A percentile compares a stretch with the other conserved stretches of the same genome.
These are phyloP conservation scores for Camillea tinctor DNA, from an alignment of 2,329 filamentous ascomycete species.

Conservation along the genomic window DNA sequence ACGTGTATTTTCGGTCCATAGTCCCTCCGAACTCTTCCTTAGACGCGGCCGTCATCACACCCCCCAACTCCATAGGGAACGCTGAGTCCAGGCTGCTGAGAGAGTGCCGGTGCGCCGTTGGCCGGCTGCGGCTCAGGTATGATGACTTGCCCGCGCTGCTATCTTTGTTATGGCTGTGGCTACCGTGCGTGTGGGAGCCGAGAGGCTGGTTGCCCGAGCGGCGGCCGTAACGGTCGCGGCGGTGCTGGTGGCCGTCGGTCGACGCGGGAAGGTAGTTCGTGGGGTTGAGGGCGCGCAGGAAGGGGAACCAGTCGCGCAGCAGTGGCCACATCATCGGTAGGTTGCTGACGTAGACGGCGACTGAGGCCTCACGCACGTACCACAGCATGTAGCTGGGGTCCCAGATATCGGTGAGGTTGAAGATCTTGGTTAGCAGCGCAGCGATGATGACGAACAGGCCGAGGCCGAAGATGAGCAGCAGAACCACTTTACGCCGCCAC, in stretches of 20 bases:
- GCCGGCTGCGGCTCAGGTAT: neutral
- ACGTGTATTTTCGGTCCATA: neutral
- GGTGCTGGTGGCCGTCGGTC: neutral
- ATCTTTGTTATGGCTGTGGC: neutral
- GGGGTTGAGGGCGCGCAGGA: slow-evolving; percentile 20
- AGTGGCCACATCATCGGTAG: slow-evolving; percentile 54
- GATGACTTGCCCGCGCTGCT: neutral
- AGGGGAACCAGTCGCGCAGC: slow-evolving; percentile 38
- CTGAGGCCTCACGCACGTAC: slow-evolving; percentile 53
- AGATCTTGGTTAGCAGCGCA: slow-evolving; percentile 45
- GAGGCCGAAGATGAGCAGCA: slow-evolving; percentile 48
- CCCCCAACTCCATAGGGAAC: neutral
- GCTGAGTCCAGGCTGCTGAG: neutral
- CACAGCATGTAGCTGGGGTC: slow-evolving; percentile 43
- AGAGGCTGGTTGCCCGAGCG: neutral
- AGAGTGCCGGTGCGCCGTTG: neutral
- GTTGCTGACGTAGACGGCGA: slow-evolving; percentile 53
- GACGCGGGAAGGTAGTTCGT: neutral
- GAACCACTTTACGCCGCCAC: slow-evolving; percentile 43
- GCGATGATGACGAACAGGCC: slow-evolving; percentile 47
- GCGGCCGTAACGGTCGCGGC: neutral
- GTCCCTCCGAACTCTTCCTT: neutral
- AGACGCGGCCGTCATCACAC: neutral
- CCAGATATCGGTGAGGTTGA: slow-evolving; percentile 37
- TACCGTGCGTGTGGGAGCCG: neutral